Evolutionary conservation across 225 moss, liverwort and hornwort species (phyloP).

Genomic region (Pleurozium schreberi): DNA sequence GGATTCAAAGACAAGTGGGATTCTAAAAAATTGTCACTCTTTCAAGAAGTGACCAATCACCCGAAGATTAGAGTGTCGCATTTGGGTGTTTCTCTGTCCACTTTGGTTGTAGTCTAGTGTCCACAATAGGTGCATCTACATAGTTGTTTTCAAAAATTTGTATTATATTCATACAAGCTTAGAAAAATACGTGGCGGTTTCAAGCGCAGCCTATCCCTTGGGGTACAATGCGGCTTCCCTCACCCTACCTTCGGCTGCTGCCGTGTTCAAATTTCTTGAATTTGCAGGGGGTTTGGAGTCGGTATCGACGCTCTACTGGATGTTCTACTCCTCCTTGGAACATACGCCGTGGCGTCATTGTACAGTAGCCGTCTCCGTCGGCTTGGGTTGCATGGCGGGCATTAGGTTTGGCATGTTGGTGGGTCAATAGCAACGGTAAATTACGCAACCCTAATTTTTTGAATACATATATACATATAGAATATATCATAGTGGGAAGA

Average conservation of each 20-base stretch:
- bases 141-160: too few species aligned
- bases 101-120: too few species aligned
- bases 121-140: too few species aligned
- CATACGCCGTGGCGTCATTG: conserved; percentile 20
- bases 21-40: too few species aligned
- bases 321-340: conserved; percentile 13
- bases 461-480: too few species aligned
- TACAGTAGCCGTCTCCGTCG: conserved; percentile 9
- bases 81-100: too few species aligned
- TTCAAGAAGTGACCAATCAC: too few species aligned
- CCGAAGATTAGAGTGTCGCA: too few species aligned
- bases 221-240: conserved; percentile 3
- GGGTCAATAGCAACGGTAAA: background rate
- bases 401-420: conserved; percentile 14
- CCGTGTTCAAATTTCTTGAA: background rate
- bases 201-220: conserved; percentile 13
- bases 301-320: conserved; percentile 5
- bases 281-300: conserved; percentile 9
- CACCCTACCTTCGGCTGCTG: background rate
- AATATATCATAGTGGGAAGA: background rate
- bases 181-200: conserved; percentile 13
- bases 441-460: background rate
- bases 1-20: too few species aligned
- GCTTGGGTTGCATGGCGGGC: conserved; percentile 30
- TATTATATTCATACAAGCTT: too few species aligned